These are phyloP conservation scores for Ustilago esculenta DNA, from an alignment of 1,284 basidiomycete genomes.

Conservation along the genomic window DNA sequence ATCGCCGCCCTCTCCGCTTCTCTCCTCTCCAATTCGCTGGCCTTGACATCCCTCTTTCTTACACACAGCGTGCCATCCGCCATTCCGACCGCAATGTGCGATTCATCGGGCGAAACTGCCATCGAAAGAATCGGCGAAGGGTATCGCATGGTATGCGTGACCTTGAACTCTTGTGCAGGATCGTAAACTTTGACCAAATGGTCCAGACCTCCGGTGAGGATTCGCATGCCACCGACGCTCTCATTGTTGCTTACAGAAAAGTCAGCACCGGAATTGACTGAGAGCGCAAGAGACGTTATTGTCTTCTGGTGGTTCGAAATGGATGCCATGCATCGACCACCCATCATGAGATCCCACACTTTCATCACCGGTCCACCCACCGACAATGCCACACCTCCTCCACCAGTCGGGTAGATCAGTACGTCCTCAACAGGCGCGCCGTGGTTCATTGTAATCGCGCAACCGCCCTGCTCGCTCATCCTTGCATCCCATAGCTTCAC, in stretches of 20 bases:
- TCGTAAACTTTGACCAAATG: constrained; percentile 99
- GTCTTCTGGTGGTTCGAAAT: constrained; percentile 93
- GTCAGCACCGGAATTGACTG: constrained; percentile 57
- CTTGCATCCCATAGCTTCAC: constrained; percentile 88
- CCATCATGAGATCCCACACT: constrained; percentile 94
- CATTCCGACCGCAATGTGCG: constrained; percentile 94
- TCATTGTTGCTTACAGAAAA: constrained; percentile 30
- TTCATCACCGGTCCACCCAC: constrained; percentile 91
- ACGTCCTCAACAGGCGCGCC: constrained; percentile 87
- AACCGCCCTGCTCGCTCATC: constrained; percentile 53
- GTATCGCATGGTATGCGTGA: constrained; percentile 98
- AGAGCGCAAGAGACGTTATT: constrained; percentile 77
- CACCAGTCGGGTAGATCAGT: constrained; percentile 82
- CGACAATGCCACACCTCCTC: constrained; percentile 82
- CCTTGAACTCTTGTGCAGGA: constrained; percentile 75
- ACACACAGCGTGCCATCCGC: constrained; percentile 85
- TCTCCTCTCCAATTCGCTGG: constrained; percentile 72
- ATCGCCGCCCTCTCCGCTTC: constrained; percentile 71
- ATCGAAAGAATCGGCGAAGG: constrained; percentile 89
- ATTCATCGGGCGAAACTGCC: constrained; percentile 95
- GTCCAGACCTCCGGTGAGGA: constrained; percentile 90
- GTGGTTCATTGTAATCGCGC: constrained; percentile 66
- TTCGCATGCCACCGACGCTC: constrained; percentile 73
- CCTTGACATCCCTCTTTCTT: constrained; percentile 75
- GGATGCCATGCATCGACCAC: constrained; percentile 73